Evolutionary conservation across 2,329 filamentous ascomycete genomes (phyloP).

Genomic region (Tricladium varicosporioides): DNA sequence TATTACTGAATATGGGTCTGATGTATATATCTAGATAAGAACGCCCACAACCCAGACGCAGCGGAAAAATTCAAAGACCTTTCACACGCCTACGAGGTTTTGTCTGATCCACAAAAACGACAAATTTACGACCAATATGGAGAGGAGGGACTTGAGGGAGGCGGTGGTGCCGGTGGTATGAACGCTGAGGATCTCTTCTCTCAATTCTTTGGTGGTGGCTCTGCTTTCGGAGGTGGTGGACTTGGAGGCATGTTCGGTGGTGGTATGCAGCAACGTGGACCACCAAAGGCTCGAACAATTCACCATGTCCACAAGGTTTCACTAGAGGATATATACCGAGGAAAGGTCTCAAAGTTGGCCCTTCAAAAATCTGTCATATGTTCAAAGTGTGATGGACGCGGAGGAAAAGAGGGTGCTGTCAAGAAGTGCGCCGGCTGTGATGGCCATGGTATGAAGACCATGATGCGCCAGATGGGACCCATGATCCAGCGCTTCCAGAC

Average conservation of each 20-base stretch:
- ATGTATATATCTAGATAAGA: conserved; percentile 70
- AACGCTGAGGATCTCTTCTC: conserved; percentile 94
- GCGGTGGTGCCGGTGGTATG: conserved; percentile 78
- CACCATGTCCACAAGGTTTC: conserved; percentile 98
- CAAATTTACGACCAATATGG: conserved; percentile 95
- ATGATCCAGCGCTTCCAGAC: conserved; percentile 99
- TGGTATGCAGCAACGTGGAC: conserved; percentile 76
- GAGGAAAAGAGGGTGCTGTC: conserved; percentile 97
- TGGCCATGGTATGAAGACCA: conserved; percentile 97
- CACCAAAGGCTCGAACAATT: conserved; percentile 87
- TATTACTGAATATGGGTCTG: too few relatives aligned
- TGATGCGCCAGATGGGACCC: conserved; percentile 99
- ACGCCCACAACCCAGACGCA: conserved; percentile 86
- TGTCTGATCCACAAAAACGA: conserved; percentile 91
- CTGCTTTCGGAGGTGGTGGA: conserved; percentile 63
- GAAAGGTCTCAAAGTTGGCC: conserved; percentile 96
- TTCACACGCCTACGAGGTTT: conserved; percentile 91
- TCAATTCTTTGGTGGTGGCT: conserved; percentile 84
- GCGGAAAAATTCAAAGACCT: conserved; percentile 99
- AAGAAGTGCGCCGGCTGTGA: conserved; percentile 89
- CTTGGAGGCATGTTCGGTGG: conserved; percentile 76
- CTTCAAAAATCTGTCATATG: conserved; percentile 98
- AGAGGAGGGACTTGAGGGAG: conserved; percentile 92
- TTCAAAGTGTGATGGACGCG: conserved; percentile 87
- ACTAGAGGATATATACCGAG: conserved; percentile 95